These are phyloP conservation scores for Deinandra increscens DNA, from an alignment of 129 eudicot species.

Conservation along the genomic window DNA sequence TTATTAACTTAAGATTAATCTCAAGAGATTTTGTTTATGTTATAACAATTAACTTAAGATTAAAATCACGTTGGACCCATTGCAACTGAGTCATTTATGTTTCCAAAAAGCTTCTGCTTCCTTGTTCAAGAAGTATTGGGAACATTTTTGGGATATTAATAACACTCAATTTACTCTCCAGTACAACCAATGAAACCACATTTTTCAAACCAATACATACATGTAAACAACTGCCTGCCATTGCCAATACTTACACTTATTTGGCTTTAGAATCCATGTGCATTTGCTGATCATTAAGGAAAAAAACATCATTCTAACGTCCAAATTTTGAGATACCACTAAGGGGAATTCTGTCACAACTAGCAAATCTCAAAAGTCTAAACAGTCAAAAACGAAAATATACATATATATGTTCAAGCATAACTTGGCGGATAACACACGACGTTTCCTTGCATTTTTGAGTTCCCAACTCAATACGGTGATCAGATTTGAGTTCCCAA, in stretches of 20 bases:
- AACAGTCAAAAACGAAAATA: slow-evolving; percentile 6
- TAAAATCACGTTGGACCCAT: no score
- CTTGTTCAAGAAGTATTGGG: no score
- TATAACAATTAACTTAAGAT: no score
- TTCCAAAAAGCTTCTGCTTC: no score
- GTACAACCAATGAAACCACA: background rate
- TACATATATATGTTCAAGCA: no score
- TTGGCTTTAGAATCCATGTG: no score
- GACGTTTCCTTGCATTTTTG: background rate
- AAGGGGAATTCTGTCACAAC: background rate
- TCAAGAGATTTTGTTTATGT: no score
- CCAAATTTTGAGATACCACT: background rate
- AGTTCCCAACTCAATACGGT: slow-evolving; percentile 44
- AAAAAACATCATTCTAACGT: background rate
- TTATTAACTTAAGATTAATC: no score
- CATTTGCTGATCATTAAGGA: background rate
- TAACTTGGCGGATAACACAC: background rate
- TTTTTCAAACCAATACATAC: background rate
- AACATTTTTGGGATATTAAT: background rate
- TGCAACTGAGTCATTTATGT: no score
- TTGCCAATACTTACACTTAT: background rate
- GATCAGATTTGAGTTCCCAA: background rate
- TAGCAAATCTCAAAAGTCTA: slow-evolving; percentile 8
- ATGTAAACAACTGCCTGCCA: background rate
- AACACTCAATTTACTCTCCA: background rate